Percentiles rank a stretch among this genome's conserved stretches.
Conservation (phyloP, 2,329 filamentous ascomycete species). For the Pseudogymnoascus verrucosus region DNA sequence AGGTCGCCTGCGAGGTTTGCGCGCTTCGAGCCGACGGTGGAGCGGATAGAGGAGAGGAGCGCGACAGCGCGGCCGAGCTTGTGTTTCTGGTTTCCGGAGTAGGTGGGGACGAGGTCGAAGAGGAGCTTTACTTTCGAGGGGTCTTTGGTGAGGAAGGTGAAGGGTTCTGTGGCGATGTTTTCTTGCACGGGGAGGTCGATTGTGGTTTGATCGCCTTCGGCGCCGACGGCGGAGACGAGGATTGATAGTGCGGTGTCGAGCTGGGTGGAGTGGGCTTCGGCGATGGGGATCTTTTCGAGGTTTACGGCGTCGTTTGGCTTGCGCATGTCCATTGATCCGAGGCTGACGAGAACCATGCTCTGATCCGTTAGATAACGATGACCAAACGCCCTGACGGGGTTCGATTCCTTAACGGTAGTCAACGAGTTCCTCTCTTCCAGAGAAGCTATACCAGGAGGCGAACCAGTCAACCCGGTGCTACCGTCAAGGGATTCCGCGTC, state of each 20-base stretch:
- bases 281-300: constrained; percentile 79
- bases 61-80: constrained; percentile 87
- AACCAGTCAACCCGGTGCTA: constrained; percentile 28
- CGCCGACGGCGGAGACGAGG: constrained; percentile 78
- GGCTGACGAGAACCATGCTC: constrained; percentile 81
- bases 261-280: constrained; percentile 83
- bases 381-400: constrained; percentile 90
- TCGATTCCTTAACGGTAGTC: constrained; percentile 44
- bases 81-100: constrained; percentile 80
- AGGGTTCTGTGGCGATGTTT: constrained; percentile 86
- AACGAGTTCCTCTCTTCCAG: constrained; percentile 50
- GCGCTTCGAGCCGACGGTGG: constrained; percentile 73
- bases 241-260: constrained; percentile 90
- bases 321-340: constrained; percentile 90
- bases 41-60: constrained; percentile 76
- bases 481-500: constrained; percentile 20
- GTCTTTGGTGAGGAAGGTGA: constrained; percentile 78
- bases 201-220: constrained; percentile 76
- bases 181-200: constrained; percentile 92
- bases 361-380: constrained; percentile 89
- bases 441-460: constrained; percentile 48
- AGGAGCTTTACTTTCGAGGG: constrained; percentile 75
- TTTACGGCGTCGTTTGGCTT: constrained; percentile 74
- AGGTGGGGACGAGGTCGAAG: constrained; percentile 94
- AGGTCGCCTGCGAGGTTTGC: constrained; percentile 89